Conservation (phyloP, 495 filamentous ascomycete genomes). For the Penicillium fimorum region DNA sequence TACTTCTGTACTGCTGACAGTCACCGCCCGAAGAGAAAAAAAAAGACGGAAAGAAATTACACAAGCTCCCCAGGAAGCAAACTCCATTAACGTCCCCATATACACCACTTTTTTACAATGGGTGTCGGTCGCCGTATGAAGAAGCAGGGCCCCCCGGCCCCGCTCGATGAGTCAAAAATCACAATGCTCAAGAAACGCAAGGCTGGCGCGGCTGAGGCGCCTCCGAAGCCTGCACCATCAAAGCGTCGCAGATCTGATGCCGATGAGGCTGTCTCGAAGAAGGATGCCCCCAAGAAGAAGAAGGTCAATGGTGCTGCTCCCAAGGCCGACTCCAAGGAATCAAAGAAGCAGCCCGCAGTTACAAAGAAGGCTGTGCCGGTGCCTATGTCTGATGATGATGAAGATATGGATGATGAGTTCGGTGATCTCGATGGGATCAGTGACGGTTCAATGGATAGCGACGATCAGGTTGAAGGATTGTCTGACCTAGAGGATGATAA, state of each 20-base stretch:
- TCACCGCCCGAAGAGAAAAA: constrained; percentile 41
- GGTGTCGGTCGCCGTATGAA: constrained; percentile 88
- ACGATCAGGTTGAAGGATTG: constrained; percentile 47
- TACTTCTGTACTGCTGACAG: constrained; percentile 25
- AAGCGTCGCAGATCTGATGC: constrained; percentile 62
- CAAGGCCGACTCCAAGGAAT: constrained; percentile 23
- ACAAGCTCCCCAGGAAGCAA: constrained; percentile 11
- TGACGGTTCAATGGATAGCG: constrained; percentile 50
- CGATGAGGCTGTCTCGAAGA: constrained; percentile 32
- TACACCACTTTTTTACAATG: constrained; percentile 56
- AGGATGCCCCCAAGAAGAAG: constrained; percentile 17
- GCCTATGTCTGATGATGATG: constrained; percentile 48
- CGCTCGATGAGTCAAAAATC: constrained; percentile 76
- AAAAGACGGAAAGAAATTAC: constrained; percentile 30
- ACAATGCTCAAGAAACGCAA: constrained; percentile 75
- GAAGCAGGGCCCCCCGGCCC: constrained; percentile 86
- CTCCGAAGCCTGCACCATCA: constrained; percentile 41
- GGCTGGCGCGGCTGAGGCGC: constrained; percentile 51
- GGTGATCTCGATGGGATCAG: constrained; percentile 53
- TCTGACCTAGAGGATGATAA: constrained; percentile 59
- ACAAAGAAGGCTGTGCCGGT: constrained; percentile 42
- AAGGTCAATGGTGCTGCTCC: constrained; percentile 6
- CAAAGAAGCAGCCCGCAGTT: constrained; percentile 35
- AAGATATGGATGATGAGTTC: constrained; percentile 49
- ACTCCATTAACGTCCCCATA: constrained; percentile 19